Conservation (phyloP, 495 filamentous ascomycete species). For the Penicillium fimorum region DNA sequence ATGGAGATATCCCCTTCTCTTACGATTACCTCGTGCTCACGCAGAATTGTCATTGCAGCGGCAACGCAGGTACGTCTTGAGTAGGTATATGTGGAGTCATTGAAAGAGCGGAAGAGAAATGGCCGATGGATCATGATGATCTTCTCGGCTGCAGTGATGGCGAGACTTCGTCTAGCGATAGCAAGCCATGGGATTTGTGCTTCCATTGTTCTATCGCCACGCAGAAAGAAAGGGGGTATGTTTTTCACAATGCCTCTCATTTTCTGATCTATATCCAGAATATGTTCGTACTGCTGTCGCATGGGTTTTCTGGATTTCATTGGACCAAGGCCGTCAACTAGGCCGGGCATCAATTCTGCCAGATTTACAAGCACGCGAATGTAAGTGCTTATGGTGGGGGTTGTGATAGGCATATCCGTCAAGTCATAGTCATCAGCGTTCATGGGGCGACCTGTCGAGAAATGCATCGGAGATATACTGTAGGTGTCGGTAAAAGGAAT, state of each 20-base stretch:
- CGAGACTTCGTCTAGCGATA: conserved; percentile 41
- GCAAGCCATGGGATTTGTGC: conserved; percentile 38
- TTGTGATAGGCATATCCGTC: conserved; percentile 26
- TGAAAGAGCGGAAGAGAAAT: conserved; percentile 46
- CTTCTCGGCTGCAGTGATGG: conserved; percentile 48
- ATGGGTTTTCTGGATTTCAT: conserved; percentile 30
- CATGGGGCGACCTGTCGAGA: conserved; percentile 36
- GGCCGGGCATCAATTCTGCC: conserved; percentile 40
- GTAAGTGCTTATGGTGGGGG: conserved; percentile 42
- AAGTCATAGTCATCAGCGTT: conserved; percentile 44
- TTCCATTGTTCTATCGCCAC: conserved; percentile 27
- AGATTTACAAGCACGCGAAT: conserved; percentile 39
- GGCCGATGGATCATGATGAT: conserved; percentile 53
- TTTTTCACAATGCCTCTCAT: conserved; percentile 39
- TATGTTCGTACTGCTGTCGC: conserved; percentile 42
- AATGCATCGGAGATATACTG: conserved; percentile 42
- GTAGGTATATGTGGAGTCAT: conserved; percentile 37
- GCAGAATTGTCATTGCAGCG: conserved; percentile 47
- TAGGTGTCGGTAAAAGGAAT: conserved; percentile 50
- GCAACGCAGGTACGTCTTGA: conserved; percentile 46
- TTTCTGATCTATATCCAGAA: conserved; percentile 41
- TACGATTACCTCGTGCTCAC: conserved; percentile 36
- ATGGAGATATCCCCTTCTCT: conserved; percentile 32
- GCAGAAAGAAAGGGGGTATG: conserved; percentile 33
- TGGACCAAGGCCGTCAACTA: conserved; percentile 40